phyloP scores from a whole-genome alignment of 345 rosid genomes.

The Pelargonium nanum region DNA sequence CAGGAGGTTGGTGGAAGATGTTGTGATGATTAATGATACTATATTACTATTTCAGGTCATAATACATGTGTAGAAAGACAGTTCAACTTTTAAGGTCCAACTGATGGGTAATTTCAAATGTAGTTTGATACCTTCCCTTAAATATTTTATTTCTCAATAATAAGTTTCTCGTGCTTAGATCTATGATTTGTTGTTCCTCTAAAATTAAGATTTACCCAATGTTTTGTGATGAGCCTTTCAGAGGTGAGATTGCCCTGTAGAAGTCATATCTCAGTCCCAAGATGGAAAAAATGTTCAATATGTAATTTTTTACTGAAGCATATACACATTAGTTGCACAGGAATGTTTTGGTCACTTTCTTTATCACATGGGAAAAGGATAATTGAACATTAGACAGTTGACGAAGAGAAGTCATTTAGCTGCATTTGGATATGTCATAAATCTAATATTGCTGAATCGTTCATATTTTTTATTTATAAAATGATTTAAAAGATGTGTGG shows the following conservation, averaged over 20 bases:
- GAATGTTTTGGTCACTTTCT: not conserved
- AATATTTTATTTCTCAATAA: too few species aligned
- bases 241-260: not conserved
- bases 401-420: too few species aligned
- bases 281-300: not conserved
- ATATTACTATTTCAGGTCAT: not conserved
- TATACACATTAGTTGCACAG: too few species aligned
- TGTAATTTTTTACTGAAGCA: not conserved
- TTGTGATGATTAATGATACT: not conserved
- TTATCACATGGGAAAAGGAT: too few species aligned
- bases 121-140: not conserved
- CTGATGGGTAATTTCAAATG: not conserved
- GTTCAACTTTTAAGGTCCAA: not conserved
- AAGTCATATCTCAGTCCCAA: not conserved
- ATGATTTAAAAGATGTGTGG: too few species aligned
- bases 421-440: too few species aligned
- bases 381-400: too few species aligned
- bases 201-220: not conserved
- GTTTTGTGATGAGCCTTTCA: not conserved
- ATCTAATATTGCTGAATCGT: too few species aligned
- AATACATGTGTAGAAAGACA: not conserved
- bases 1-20: not conserved
- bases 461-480: too few species aligned
- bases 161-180: not conserved
- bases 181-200: not conserved